These are phyloP conservation scores for Xerocomus alliaceus DNA, from an alignment of 1,284 basidiomycete species.

Conservation along the genomic window DNA sequence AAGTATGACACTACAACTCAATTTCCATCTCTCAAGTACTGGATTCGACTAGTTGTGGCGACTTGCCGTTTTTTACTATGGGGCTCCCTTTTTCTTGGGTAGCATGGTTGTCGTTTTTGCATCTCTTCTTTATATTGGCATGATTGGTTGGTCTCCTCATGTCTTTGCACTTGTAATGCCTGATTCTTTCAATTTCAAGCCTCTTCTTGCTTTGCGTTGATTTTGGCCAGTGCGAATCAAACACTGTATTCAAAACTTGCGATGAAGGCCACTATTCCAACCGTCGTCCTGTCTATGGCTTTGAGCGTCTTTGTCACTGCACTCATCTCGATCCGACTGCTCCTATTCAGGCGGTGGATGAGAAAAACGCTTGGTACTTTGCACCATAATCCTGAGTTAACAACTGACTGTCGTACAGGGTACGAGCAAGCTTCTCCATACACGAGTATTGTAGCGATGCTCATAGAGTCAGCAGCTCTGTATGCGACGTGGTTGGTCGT, in stretches of 20 bases:
- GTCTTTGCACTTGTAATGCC: no score
- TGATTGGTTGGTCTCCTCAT: not conserved
- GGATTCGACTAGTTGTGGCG: slow-evolving; percentile 1
- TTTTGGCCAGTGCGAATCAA: not conserved
- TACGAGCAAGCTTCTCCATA: not conserved
- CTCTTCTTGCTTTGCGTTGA: not conserved
- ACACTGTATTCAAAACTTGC: not conserved
- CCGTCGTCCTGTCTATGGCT: not conserved
- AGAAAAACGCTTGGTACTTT: not conserved
- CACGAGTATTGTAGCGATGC: slow-evolving; percentile 2
- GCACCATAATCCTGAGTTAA: no score
- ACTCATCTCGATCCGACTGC: not conserved
- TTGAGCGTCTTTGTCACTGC: not conserved
- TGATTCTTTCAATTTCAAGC: not conserved
- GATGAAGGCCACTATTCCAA: not conserved
- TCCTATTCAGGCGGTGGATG: not conserved
- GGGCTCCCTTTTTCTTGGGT: not conserved
- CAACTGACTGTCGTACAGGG: no score
- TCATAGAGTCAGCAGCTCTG: slow-evolving; percentile 1
- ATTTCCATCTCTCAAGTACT: not conserved
- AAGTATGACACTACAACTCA: not conserved
- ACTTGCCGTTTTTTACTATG: not conserved
- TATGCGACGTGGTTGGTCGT: slow-evolving; percentile 6
- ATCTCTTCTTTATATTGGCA: slow-evolving; percentile 3
- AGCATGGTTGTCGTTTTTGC: not conserved